Percentiles rank a stretch among this genome's conserved stretches.
phyloP scores from a whole-genome alignment of 352 stramenopile genomes.

The Albugo candida region DNA sequence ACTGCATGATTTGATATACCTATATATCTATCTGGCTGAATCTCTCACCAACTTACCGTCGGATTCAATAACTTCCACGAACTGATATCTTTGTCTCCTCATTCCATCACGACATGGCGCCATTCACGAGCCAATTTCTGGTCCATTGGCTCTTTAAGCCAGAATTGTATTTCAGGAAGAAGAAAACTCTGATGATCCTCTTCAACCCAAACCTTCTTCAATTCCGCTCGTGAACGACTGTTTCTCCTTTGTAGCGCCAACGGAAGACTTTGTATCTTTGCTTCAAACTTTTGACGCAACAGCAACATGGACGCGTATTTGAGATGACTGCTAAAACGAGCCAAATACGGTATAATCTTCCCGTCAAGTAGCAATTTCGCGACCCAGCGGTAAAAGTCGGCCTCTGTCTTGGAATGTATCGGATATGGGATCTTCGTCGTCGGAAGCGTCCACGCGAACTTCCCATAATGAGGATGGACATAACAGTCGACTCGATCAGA shows the following conservation, averaged over 20 bases:
- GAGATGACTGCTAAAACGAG: slow-evolving; percentile 71
- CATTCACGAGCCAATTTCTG: no score
- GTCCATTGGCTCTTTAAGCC: no score
- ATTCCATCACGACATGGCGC: no score
- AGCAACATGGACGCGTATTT: slow-evolving; percentile 86
- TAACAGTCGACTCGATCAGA: slow-evolving; percentile 62
- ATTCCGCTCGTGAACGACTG: not conserved
- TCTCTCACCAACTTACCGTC: no score
- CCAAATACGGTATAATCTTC: slow-evolving; percentile 31
- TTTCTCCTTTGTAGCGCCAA: slow-evolving; percentile 21
- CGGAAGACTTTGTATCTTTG: slow-evolving; percentile 67
- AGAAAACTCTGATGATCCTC: no score
- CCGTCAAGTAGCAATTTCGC: slow-evolving; percentile 69
- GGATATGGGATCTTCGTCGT: slow-evolving; percentile 35
- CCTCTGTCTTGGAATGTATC: no score
- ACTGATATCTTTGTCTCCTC: no score
- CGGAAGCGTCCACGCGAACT: slow-evolving; percentile 43
- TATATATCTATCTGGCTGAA: no score
- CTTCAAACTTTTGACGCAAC: slow-evolving; percentile 75
- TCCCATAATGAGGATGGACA: slow-evolving; percentile 51
- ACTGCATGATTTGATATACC: no score
- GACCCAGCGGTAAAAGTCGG: slow-evolving; percentile 48
- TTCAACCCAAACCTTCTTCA: not conserved
- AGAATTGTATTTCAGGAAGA: no score
- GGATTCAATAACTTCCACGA: no score